A percentile compares a stretch with the other conserved stretches of the same genome.
Evolutionary conservation across 257 asterid genomes (phyloP).

Genomic region (Primulina eburnea): DNA sequence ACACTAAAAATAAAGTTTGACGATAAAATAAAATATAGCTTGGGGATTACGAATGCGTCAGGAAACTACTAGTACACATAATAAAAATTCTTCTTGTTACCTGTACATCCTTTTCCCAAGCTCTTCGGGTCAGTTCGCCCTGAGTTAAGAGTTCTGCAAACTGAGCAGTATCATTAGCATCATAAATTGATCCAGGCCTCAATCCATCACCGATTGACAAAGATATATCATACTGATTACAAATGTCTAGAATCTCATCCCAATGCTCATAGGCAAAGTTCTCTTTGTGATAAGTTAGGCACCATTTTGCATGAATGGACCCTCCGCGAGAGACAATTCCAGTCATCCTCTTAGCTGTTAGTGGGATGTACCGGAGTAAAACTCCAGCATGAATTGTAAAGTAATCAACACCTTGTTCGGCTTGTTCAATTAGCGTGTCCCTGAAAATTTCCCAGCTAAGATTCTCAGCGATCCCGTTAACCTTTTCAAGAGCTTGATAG

Average conservation of each 20-base stretch:
- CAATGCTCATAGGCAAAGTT: constrained; percentile 96
- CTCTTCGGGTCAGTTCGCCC: constrained; percentile 89
- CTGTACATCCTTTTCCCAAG: constrained; percentile 98
- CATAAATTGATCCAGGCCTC: constrained; percentile 95
- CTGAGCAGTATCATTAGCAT: constrained; percentile 95
- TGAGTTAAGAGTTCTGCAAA: constrained; percentile 92
- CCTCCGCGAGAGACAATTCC: constrained; percentile 98
- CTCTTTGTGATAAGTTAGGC: constrained; percentile 87
- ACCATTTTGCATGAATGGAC: constrained; percentile 97
- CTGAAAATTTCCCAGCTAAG: constrained; percentile 86
- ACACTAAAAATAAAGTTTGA: no score
- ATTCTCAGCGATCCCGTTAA: constrained; percentile 85
- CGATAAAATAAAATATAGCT: neutral
- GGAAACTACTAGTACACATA: neutral
- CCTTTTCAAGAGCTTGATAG: constrained; percentile 93
- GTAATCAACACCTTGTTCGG: constrained; percentile 97
- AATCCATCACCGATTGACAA: constrained; percentile 93
- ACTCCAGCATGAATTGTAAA: constrained; percentile 97
- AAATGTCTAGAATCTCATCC: constrained; percentile 92
- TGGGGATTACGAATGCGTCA: neutral
- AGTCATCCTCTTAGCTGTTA: constrained; percentile 88
- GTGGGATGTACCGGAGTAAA: constrained; percentile 82
- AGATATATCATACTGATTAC: constrained; percentile 86
- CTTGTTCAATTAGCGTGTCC: constrained; percentile 90
- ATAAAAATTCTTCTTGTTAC: constrained; percentile 28